Evolutionary conservation across 208 protist species (phyloP), one percentile per base, ranked within the genome.

Genomic region (Leishmania mexicana): DNA sequence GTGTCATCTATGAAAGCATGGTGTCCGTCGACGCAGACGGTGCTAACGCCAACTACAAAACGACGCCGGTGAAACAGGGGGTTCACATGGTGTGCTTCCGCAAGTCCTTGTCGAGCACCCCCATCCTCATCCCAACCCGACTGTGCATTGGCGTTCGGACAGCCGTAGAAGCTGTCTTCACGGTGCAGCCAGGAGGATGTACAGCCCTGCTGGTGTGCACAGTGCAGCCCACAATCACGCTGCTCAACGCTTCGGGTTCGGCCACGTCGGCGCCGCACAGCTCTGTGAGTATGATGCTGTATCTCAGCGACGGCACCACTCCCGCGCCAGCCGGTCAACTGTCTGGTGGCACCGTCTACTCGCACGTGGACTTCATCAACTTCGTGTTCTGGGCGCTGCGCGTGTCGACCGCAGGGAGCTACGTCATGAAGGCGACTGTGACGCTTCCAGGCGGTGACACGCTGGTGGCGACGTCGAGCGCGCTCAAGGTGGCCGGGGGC

Each of bases 21-120:
- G 81, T 70, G 31, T 88, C 64, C 49, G 87, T 79, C 31, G 86
- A 53, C 70, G 67, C 73, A 21, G 87, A 90, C 76, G 90, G 91
- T 49, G 91, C 70, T 35, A 85, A 76, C 10, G 90, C 92, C 53
- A 80, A 75, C 28, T 95, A 88, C 80, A 89, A 82, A 35, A 88
- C 89, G 7, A 90, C 89, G 19, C 92, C 93, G 8, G 81, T 78
- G 38, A 54, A 80, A 31, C 65, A 81, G 42, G 95, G 95, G 2
- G 40, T 58, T 3, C 87, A 97, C 85, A 90, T 88, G 71, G 82
- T 96, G 8, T 97, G 95, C 86, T 96, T 90, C 79, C 83, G 76
- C 35, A 38, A 79, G 58, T 78, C 80, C 6, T 54, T 40, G 8
- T 64, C 60, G 21, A 54, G 60, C 62, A 78, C 75, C 15, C 76